phyloP scores from a whole-genome alignment of 2,329 filamentous ascomycete species.

The Pochonia chlamydosporia region DNA sequence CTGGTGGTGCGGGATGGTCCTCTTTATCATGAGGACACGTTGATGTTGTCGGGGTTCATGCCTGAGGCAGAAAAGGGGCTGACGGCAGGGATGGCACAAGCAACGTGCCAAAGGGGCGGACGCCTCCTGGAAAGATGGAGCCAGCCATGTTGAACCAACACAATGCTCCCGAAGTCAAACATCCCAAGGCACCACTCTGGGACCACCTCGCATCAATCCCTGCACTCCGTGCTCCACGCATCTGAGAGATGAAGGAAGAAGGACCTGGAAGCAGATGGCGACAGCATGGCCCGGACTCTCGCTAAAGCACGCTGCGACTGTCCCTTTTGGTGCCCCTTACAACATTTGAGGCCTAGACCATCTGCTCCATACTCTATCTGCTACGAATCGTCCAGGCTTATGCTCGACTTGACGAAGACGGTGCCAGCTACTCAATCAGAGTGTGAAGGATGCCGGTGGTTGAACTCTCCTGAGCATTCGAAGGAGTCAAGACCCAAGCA shows the following conservation, averaged over 20 bases:
- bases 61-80: slow-evolving; percentile 24
- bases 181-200: not conserved
- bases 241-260: not conserved
- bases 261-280: not conserved
- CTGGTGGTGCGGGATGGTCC: not conserved
- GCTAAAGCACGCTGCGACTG: not conserved
- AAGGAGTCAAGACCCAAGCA: too few relatives aligned
- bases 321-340: not conserved
- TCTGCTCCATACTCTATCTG: too few relatives aligned
- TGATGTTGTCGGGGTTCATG: slow-evolving; percentile 16
- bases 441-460: too few relatives aligned
- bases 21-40: slow-evolving; percentile 25
- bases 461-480: too few relatives aligned
- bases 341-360: too few relatives aligned
- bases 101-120: not conserved
- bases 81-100: not conserved
- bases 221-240: too few relatives aligned
- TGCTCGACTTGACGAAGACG: too few relatives aligned
- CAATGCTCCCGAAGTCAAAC: not conserved
- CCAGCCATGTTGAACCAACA: not conserved
- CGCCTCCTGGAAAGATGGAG: not conserved
- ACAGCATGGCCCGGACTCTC: not conserved
- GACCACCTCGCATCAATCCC: not conserved
- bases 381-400: too few relatives aligned
- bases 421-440: too few relatives aligned